Evolutionary conservation across 2,329 filamentous ascomycete species (phyloP), one percentile per base, ranked within the genome.

Genomic region (Davidsoniella eucalypti): DNA sequence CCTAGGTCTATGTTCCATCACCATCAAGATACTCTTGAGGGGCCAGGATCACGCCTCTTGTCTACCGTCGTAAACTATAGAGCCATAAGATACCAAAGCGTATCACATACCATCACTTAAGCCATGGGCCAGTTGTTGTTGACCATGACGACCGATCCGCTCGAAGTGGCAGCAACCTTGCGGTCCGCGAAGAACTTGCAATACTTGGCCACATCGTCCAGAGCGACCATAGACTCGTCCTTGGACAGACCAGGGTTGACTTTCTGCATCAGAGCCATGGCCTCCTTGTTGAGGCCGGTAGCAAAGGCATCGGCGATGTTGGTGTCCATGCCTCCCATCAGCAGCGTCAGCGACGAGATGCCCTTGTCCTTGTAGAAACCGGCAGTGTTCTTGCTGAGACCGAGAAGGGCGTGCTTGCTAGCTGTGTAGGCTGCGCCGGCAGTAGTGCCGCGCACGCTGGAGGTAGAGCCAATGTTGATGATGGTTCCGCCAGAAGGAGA

Each of bases 331-430:
- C 63, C 68, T 8, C 71, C 73, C 40, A 74, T 63, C 55, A 74
- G 60, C 52, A 78, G 60, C 1, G 67, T 68, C 33, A 75, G 66
- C 54, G 65, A 68, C 46, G 69, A 67, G 53, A 80, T 73, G 21
- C 73, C 73, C 60, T 71, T 69, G 26, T 63, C 61, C 1, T 68
- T 68, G 56, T 80, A 80, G 57, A 67, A 73, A 0, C 68, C 66
- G 2, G 74, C 75, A 12, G 73, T 79, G 60, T 73, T 78, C 60
- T 71, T 73, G 12, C 72, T 75, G 51, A 78, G 60, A 1, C 70
- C 73, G 2, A 73, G 57, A 12, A 77, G 58, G 8, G 68, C 73
- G 55, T 76, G 72, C 61, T 77, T 76, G 60, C 64, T 68, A 1
- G 67, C 65, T 0, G 71, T 74, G 57, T 76, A 75, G 16, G 71